Conservation (phyloP, 192 early-diverging fungal genomes). For the Podila verticillata region DNA sequence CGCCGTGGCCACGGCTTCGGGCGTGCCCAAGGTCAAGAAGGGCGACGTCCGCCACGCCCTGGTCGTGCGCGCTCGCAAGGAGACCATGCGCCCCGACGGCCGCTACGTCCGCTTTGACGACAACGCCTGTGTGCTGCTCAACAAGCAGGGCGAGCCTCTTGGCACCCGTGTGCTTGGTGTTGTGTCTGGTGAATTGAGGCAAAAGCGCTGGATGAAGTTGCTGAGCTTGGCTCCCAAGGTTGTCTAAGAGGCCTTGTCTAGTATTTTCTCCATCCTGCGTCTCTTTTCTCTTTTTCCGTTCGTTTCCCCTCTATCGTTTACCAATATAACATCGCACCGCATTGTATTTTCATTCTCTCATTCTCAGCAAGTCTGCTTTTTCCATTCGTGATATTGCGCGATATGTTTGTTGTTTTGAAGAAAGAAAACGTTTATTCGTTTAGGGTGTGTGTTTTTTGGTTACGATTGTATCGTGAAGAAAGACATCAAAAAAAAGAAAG, state of each 20-base stretch:
- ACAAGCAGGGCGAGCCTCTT: constrained; percentile 92
- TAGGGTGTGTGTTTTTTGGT: too few relatives aligned
- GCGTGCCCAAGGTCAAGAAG: constrained; percentile 80
- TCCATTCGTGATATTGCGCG: too few relatives aligned
- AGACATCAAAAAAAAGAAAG: constrained; percentile 5
- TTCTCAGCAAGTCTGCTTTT: too few relatives aligned
- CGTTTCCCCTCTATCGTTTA: too few relatives aligned
- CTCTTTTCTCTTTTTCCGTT: too few relatives aligned
- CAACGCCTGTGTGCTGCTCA: constrained; percentile 95
- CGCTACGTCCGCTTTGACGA: constrained; percentile 95
- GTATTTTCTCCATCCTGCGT: too few relatives aligned
- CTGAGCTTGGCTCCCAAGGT: constrained; percentile 92
- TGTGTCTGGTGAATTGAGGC: constrained; percentile 87
- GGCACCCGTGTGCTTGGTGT: constrained; percentile 94
- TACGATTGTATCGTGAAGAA: too few relatives aligned
- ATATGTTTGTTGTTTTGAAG: too few relatives aligned
- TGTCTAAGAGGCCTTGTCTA: constrained; percentile 61
- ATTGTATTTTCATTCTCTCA: too few relatives aligned
- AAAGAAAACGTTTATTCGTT: not conserved
- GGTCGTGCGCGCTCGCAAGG: constrained; percentile 90
- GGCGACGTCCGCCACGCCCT: constrained; percentile 94
- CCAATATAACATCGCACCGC: too few relatives aligned
- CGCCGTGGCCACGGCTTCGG: constrained; percentile 69
- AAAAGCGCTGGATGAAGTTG: constrained; percentile 97
- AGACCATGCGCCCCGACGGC: constrained; percentile 90